Percentiles rank a stretch among this genome's conserved stretches.
phyloP scores from a whole-genome alignment of 805 yeast genomes.

The Zygotorulaspora florentina region DNA sequence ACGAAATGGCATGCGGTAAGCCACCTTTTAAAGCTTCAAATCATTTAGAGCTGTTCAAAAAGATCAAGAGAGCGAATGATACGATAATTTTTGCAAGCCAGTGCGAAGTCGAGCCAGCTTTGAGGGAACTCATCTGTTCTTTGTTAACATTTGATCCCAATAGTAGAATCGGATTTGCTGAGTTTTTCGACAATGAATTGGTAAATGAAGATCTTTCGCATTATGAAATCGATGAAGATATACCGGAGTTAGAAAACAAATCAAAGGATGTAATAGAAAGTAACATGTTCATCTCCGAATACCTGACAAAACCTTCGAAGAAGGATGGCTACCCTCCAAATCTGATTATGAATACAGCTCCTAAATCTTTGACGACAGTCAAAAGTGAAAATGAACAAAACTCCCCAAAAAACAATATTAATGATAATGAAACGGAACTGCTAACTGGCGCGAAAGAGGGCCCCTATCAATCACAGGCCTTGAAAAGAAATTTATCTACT shows the following conservation, averaged over 20 bases:
- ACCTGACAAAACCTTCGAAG: conserved; percentile 41
- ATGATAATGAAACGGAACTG: conserved; percentile 1
- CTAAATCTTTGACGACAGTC: conserved; percentile 16
- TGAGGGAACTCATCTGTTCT: conserved; percentile 67
- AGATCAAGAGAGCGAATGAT: conserved; percentile 79
- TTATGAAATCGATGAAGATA: conserved; percentile 34
- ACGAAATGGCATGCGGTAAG: conserved; percentile 93
- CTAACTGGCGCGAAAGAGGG: not conserved
- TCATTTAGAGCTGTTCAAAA: conserved; percentile 82
- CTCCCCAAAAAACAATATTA: not conserved
- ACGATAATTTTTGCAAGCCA: conserved; percentile 69
- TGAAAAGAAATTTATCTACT: conserved; percentile 7
- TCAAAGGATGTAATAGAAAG: conserved; percentile 63
- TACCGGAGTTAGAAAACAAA: conserved; percentile 57
- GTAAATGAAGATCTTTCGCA: conserved; percentile 48
- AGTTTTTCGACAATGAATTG: conserved; percentile 74
- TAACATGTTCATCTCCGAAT: conserved; percentile 78
- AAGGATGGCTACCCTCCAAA: conserved; percentile 4
- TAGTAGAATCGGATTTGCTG: conserved; percentile 82
- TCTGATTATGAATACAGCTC: conserved; percentile 15
- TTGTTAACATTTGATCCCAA: conserved; percentile 80
- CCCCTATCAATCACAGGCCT: conserved; percentile 2
- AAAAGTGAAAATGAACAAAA: conserved; percentile 1
- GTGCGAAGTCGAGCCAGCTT: conserved; percentile 58
- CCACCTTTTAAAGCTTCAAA: conserved; percentile 95